Percentiles rank a stretch among this genome's conserved stretches.
phyloP scores from a whole-genome alignment of 2,329 filamentous ascomycete genomes.

The Teratosphaeria zuluensis region DNA sequence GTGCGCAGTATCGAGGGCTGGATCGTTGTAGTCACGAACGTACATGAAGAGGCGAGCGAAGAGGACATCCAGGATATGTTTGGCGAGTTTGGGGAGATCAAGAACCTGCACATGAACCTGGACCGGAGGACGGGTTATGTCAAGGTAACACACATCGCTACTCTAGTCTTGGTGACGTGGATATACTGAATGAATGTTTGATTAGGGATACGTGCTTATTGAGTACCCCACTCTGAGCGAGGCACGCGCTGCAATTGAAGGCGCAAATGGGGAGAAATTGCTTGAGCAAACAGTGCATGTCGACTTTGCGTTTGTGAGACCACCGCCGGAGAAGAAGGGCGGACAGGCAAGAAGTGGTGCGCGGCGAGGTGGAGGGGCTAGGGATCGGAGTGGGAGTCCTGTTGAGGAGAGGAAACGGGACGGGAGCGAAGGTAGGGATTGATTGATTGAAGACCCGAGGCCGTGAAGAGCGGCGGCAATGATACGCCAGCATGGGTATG shows the following conservation, averaged over 20 bases:
- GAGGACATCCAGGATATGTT: slow-evolving; percentile 75
- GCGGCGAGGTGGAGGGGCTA: slow-evolving; percentile 3
- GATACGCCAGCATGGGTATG: background rate
- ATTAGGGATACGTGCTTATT: slow-evolving; percentile 72
- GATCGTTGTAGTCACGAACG: slow-evolving; percentile 79
- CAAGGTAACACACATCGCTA: slow-evolving; percentile 48
- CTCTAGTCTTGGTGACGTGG: background rate
- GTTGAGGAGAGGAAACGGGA: slow-evolving; percentile 4
- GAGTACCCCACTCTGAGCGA: slow-evolving; percentile 73
- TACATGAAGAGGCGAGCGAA: slow-evolving; percentile 79
- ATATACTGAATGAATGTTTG: background rate
- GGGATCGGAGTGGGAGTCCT: slow-evolving; percentile 7
- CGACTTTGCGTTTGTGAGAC: slow-evolving; percentile 77
- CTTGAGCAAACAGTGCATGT: slow-evolving; percentile 73
- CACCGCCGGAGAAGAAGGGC: slow-evolving; percentile 52
- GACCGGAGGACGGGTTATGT: slow-evolving; percentile 77
- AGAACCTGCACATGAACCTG: slow-evolving; percentile 76
- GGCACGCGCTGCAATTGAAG: slow-evolving; percentile 71
- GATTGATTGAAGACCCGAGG: background rate
- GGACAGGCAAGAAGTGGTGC: background rate
- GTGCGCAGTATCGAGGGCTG: slow-evolving; percentile 83
- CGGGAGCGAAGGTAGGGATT: slow-evolving; percentile 4
- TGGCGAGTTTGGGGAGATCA: slow-evolving; percentile 76
- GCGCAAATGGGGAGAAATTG: slow-evolving; percentile 65
- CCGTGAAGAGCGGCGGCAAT: background rate